Evolutionary conservation across 805 yeast genomes (phyloP).

Genomic region (Cyberlindnera americana): DNA sequence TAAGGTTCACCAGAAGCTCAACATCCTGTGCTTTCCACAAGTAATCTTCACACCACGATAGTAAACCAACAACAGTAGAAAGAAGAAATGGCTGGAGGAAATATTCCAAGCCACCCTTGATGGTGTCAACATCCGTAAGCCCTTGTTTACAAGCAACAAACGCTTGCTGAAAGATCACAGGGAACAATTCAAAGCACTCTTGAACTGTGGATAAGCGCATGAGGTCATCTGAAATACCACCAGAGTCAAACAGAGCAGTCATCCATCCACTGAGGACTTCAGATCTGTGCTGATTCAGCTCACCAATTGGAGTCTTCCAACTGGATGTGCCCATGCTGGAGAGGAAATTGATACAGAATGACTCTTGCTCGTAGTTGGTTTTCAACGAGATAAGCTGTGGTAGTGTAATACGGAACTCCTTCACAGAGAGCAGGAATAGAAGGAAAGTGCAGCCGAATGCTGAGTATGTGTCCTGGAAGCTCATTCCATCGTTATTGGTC

Average conservation of each 20-base stretch:
- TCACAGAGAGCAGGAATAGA: slow-evolving; percentile 38
- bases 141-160: slow-evolving; percentile 55
- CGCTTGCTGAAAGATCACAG: slow-evolving; percentile 71
- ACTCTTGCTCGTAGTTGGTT: slow-evolving; percentile 17
- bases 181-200: slow-evolving; percentile 66
- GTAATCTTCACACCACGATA: slow-evolving; percentile 46
- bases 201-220: slow-evolving; percentile 62
- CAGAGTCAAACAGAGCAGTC: slow-evolving; percentile 72
- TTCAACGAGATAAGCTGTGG: slow-evolving; percentile 26
- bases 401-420: slow-evolving; percentile 36
- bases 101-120: slow-evolving; percentile 81
- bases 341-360: slow-evolving; percentile 32
- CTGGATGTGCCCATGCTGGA: slow-evolving; percentile 27
- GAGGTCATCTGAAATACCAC: slow-evolving; percentile 82
- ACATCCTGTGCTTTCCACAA: slow-evolving; percentile 33
- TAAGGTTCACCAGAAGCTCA: slow-evolving; percentile 34
- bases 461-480: slow-evolving; percentile 63
- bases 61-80: slow-evolving; percentile 49
- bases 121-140: slow-evolving; percentile 52
- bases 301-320: slow-evolving; percentile 25
- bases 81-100: slow-evolving; percentile 77
- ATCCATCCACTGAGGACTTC: slow-evolving; percentile 67
- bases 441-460: slow-evolving; percentile 63
- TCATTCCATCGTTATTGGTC: slow-evolving; percentile 41
- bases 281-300: slow-evolving; percentile 21